Conservation (phyloP, 345 rosid genomes). For the Corymbia maculata region DNA sequence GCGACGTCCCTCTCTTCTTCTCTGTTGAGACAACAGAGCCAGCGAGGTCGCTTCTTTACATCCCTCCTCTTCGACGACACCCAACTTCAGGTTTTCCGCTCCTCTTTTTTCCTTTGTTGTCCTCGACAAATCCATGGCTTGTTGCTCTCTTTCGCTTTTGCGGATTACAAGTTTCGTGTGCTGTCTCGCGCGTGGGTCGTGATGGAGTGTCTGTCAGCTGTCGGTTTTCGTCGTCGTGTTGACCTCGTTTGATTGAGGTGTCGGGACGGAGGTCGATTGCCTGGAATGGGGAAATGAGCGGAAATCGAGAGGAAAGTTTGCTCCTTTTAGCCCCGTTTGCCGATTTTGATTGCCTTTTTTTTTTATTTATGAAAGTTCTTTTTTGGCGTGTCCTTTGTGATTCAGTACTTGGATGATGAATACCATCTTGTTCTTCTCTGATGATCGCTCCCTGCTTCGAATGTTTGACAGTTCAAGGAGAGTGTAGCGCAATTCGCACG, state of each 20-base stretch:
- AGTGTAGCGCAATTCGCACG: conserved; percentile 78
- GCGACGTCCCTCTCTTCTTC: conserved; percentile 23
- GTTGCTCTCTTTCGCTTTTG: not conserved
- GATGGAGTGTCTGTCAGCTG: not conserved
- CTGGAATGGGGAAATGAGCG: not conserved
- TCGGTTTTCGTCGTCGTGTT: not conserved
- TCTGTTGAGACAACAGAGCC: conserved; percentile 3
- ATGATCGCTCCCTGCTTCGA: not conserved
- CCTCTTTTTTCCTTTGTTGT: not conserved
- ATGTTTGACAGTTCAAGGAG: conserved; percentile 62
- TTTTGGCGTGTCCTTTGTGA: not conserved
- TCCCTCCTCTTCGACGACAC: conserved; percentile 91
- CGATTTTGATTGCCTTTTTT: not conserved
- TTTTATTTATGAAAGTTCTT: too few relatives aligned
- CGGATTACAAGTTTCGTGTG: not conserved
- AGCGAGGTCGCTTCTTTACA: conserved; percentile 41
- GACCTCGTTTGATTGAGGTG: not conserved
- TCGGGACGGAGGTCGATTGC: not conserved
- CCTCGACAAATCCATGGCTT: not conserved
- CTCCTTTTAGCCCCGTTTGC: not conserved
- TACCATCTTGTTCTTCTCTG: not conserved
- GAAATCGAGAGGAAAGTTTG: not conserved
- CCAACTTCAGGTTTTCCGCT: conserved; percentile 58
- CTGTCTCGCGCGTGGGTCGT: not conserved
- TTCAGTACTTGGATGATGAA: not conserved